Evolutionary conservation across 2,329 filamentous ascomycete genomes (phyloP), one percentile per base, ranked within the genome.

Genomic region (Beauveria sp.): DNA sequence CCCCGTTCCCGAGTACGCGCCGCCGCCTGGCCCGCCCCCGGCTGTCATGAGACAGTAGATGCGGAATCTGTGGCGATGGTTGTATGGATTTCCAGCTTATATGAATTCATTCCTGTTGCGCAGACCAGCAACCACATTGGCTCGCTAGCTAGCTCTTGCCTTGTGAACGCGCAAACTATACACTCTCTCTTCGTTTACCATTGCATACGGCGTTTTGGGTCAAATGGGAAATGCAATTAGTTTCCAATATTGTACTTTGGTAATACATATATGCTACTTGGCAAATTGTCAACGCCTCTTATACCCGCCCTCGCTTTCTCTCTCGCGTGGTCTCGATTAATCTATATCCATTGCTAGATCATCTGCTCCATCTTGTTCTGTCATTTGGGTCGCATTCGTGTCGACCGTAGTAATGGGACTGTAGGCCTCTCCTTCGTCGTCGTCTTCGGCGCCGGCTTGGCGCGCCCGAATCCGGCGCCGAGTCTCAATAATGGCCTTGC

Each of bases 401-500:
- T 50, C 37, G 4, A 12, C 18, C n/a, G 5, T 6, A 1, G 6
- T 18, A 14, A 18, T 9, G n/a, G 9, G 12, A 3, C 9, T 5
- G 8, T 62, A 60, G 64, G 63, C 22, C 65, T 66, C 63, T 69
- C 68, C 67, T 69, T 68, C 67, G 77, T 76, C 58, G 70, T 70
- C 63, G 74, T 77, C 69, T 10, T 47, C 57, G n/a, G 12, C 30
- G 22, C 40, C 57, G 28, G 57, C 57, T 34, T 85, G 83, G 70
- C 71, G 76, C 66, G 89, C 84, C 58, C 89, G 78, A 40, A 85
- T 80, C 59, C 91, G 81, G 52, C 83, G 83, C 57, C 91, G 82
- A 2, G 90, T 85, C 72, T 96, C 92, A 57, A 93, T 79, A 65
- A 97, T 92, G 9, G 91, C 91, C 72, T 87, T 91, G 63, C 91